phyloP scores from a whole-genome alignment of 2,329 filamentous ascomycete species.

The Aspergillus brunneoviolaceus region DNA sequence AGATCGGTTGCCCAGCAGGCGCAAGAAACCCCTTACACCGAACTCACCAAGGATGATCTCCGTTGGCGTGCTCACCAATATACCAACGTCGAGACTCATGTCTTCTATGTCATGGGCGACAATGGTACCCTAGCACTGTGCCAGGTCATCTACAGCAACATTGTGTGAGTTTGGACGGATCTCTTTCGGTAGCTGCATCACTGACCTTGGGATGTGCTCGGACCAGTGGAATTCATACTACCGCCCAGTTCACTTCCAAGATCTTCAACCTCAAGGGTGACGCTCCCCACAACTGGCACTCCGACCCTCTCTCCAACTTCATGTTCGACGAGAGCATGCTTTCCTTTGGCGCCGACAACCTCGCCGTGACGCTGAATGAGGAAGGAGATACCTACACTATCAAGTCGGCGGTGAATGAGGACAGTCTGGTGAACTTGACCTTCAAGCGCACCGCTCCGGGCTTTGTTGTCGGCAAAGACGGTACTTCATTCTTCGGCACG shows the following conservation, averaged over 20 bases:
- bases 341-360: slow-evolving; percentile 81
- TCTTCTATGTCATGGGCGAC: slow-evolving; percentile 84
- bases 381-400: slow-evolving; percentile 81
- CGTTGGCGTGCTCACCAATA: slow-evolving; percentile 79
- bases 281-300: slow-evolving; percentile 78
- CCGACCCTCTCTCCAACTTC: slow-evolving; percentile 73
- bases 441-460: slow-evolving; percentile 74
- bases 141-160: slow-evolving; percentile 97
- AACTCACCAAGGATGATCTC: slow-evolving; percentile 72
- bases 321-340: slow-evolving; percentile 82
- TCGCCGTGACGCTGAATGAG: slow-evolving; percentile 80
- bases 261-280: slow-evolving; percentile 75
- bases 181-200: not conserved
- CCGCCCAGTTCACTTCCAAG: slow-evolving; percentile 92
- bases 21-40: slow-evolving; percentile 74
- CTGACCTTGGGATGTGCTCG: not conserved
- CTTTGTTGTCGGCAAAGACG: slow-evolving; percentile 81
- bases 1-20: slow-evolving; percentile 80
- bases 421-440: slow-evolving; percentile 81
- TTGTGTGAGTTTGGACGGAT: slow-evolving; percentile 64
- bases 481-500: slow-evolving; percentile 81
- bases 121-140: slow-evolving; percentile 73
- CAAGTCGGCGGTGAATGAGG: slow-evolving; percentile 82
- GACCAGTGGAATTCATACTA: slow-evolving; percentile 79
- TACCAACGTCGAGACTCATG: slow-evolving; percentile 92